Base-by-base conservation (phyloP, 345 rosid species). In the Citrus reticulata region DNA sequence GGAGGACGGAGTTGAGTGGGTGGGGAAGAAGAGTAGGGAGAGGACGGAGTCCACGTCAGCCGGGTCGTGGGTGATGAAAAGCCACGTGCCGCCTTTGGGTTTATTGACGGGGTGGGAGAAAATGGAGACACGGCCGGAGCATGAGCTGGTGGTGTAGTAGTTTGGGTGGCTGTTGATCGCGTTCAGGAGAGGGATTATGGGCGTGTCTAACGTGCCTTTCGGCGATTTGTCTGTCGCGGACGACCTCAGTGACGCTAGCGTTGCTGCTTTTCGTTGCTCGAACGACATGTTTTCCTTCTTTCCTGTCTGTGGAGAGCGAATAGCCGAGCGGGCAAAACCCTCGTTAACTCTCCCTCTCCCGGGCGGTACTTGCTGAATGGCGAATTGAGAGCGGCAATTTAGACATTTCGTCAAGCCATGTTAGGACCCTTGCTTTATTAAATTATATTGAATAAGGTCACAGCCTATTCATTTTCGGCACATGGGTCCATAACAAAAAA, bases 111-210 rank as follows among this genome's bases (percentile, higher is more conserved):
- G 97, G 6, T 91, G 95, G 42, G 97, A 88, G 69, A 93, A 91
- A 81, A 95, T 88, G 17, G 98, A 95, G 86, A 95, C 86, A 32
- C 98, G 97, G 70, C 97, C 99, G 77, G 97, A 93, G 88, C 98
- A 95, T 34, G 98, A 93, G 76, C 98, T 92, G 70, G 98, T 95
- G 74, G 98, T 95, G 92, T 87, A 95, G 91, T 86, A 95, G 9
- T 87, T 85, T 34, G 89, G 92, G 85, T 93, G 98, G 71, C 81
- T 67, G 85, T 93, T 93, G 84, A 95, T 77, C 79, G 85, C 77
- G 82, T 86, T 71, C 82, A 95, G 88, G 63, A 95, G 95, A 55
- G 97, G 95, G 57, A 95, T 67, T 60, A 95, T 92, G 30, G 94
- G 93, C 2, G 89, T 81, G 81, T 95, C 99, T 27, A 93, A 69